Percentiles rank a stretch among this genome's conserved stretches.
Evolutionary conservation across 257 asterid genomes (phyloP).

Genomic region (Penstemon newberryi): DNA sequence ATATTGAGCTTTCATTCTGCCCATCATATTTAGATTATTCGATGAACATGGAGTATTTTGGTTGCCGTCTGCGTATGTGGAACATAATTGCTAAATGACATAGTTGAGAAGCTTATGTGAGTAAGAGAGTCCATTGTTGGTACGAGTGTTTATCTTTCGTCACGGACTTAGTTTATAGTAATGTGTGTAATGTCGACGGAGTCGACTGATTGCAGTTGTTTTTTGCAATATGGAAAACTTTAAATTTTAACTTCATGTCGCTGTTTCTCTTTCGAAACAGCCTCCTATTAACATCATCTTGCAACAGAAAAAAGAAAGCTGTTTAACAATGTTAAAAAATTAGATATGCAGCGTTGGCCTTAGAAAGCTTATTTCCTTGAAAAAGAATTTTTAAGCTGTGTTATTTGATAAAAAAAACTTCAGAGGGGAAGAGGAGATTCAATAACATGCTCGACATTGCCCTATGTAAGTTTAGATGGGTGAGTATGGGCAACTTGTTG

Average conservation of each 20-base stretch:
- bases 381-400: too few relatives aligned
- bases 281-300: neutral
- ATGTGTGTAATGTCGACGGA: neutral
- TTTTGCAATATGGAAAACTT: neutral
- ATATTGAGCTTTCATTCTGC: neutral
- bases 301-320: neutral
- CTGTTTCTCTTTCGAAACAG: neutral
- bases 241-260: neutral
- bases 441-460: neutral
- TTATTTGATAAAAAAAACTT: neutral
- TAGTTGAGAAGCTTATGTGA: neutral
- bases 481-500: constrained; percentile 1
- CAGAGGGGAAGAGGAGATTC: neutral
- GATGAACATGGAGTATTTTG: neutral
- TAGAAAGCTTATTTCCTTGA: neutral
- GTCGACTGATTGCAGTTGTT: neutral
- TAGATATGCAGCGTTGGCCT: neutral
- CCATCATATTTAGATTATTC: neutral
- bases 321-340: neutral
- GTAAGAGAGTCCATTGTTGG: neutral
- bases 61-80: neutral
- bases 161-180: neutral
- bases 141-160: neutral
- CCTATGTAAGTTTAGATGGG: neutral
- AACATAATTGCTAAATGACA: neutral